Conservation (phyloP, 1,284 basidiomycete species). For the Puccinia triticina region DNA sequence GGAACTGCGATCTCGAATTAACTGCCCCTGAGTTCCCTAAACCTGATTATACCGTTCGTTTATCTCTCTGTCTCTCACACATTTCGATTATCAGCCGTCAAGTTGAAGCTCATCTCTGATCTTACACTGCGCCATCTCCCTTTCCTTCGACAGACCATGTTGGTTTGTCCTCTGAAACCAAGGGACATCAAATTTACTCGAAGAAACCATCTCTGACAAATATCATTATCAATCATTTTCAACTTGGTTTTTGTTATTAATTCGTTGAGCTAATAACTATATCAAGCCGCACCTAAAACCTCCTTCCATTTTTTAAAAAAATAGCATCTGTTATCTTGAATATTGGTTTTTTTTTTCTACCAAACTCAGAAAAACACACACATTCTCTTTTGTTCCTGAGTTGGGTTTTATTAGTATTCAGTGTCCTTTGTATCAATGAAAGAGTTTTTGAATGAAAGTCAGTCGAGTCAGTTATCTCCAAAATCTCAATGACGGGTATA, state of each 20-base stretch:
- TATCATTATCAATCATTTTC: not conserved
- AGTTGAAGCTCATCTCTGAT: slow-evolving; percentile 24
- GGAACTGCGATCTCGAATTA: slow-evolving; percentile 74
- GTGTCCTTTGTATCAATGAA: too few relatives aligned
- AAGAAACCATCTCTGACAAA: not conserved
- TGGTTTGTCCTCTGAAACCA: slow-evolving; percentile 69
- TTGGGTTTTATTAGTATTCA: too few relatives aligned
- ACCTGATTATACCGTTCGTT: slow-evolving; percentile 82
- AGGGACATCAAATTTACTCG: slow-evolving; percentile 62
- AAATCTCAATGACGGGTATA: too few relatives aligned
- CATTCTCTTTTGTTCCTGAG: too few relatives aligned
- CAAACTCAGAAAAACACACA: too few relatives aligned
- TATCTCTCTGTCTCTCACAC: slow-evolving; percentile 55
- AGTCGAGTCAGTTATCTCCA: too few relatives aligned
- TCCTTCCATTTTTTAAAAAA: too few relatives aligned
- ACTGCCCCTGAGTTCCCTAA: slow-evolving; percentile 70
- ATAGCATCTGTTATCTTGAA: too few relatives aligned
- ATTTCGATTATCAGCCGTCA: not conserved
- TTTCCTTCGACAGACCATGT: slow-evolving; percentile 67
- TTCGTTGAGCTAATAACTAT: too few relatives aligned
- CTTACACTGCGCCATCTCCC: slow-evolving; percentile 29
- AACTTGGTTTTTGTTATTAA: not conserved
- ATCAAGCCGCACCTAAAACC: too few relatives aligned
- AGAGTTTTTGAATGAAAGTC: too few relatives aligned
- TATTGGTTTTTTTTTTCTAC: too few relatives aligned